Evolutionary conservation across 2,329 filamentous ascomycete species (phyloP), one percentile per base, ranked within the genome.

Genomic region (Botrytis fragariae): DNA sequence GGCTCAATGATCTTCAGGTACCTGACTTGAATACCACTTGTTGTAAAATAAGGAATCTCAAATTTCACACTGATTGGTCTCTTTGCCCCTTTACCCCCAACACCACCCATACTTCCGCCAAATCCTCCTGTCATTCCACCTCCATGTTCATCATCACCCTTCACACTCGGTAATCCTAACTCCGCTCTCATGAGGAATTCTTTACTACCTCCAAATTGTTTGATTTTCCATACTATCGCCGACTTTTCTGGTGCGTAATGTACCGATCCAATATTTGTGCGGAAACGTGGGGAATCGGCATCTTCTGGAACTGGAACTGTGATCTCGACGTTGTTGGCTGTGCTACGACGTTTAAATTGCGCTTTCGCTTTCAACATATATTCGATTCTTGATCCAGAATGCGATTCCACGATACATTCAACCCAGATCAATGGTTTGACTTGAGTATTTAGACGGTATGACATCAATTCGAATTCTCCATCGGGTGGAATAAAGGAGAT

Each of bases 11-110:
- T 99, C 88, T 99, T 99, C 83, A 99, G 84, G 83, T 99, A 99
- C 80, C 96, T 90, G 80, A 99, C 96, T 84, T 99, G 97, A 78
- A 99, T 99, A 77, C 96, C 96, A 84, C 93, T 97, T 4, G 97
- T 99, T n/a, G 96, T 99, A 82, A 99, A 99, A 84, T 99, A 99
- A n/a, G 96, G 96, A 81, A 99, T 99, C 86, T 99, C 96, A 82
- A 99, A 99, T 86, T 99, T 99, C 85, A 99, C 96, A 83, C 95
- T 95, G 80, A 99, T 99, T 0, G 96, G 96, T 78, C 96, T 87
- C 87, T 98, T 99, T 73, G 89, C 89, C 32, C 93, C 93, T 85
- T 98, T 98, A 7, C 90, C 87, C n/a, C 88, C 90, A 42, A 96
- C 89, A 76, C 95, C 95, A 74, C 95, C 95, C 95, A 98, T 98